Evolutionary conservation across 2,329 filamentous ascomycete genomes (phyloP).

Genomic region (Venturia oleaginea): DNA sequence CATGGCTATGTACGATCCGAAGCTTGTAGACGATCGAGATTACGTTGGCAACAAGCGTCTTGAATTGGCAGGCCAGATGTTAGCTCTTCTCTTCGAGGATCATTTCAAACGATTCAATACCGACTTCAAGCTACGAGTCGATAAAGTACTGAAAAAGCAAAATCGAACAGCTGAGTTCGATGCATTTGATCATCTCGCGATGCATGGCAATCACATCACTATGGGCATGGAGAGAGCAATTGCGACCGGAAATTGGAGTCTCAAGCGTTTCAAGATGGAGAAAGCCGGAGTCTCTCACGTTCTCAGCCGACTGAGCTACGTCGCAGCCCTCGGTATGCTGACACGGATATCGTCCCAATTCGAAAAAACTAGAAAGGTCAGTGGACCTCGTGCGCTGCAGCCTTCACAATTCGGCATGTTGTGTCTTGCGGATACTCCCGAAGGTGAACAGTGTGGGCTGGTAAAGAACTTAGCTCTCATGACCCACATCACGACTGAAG

Average conservation of each 20-base stretch:
- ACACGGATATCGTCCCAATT: slow-evolving; percentile 97
- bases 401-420: slow-evolving; percentile 98
- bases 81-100: slow-evolving; percentile 93
- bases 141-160: slow-evolving; percentile 91
- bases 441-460: slow-evolving; percentile 95
- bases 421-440: slow-evolving; percentile 91
- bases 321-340: slow-evolving; percentile 98
- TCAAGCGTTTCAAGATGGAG: slow-evolving; percentile 99
- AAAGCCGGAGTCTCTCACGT: slow-evolving; percentile 94
- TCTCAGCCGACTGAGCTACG: slow-evolving; percentile 89
- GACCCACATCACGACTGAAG: slow-evolving; percentile 97
- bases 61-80: slow-evolving; percentile 86
- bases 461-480: slow-evolving; percentile 97
- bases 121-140: slow-evolving; percentile 84
- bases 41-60: slow-evolving; percentile 97
- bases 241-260: slow-evolving; percentile 93
- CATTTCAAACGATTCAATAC: slow-evolving; percentile 91
- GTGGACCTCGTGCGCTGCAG: slow-evolving; percentile 87
- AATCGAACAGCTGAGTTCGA: slow-evolving; percentile 84
- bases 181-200: slow-evolving; percentile 72
- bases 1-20: slow-evolving; percentile 85
- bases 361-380: slow-evolving; percentile 95
- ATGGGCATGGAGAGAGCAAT: slow-evolving; percentile 92
- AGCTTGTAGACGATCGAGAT: slow-evolving; percentile 88
- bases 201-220: slow-evolving; percentile 80